A percentile compares a stretch with the other conserved stretches of the same genome.
These are phyloP conservation scores for Colletotrichum caudatum DNA, from an alignment of 2,329 filamentous ascomycete species.

Conservation along the genomic window DNA sequence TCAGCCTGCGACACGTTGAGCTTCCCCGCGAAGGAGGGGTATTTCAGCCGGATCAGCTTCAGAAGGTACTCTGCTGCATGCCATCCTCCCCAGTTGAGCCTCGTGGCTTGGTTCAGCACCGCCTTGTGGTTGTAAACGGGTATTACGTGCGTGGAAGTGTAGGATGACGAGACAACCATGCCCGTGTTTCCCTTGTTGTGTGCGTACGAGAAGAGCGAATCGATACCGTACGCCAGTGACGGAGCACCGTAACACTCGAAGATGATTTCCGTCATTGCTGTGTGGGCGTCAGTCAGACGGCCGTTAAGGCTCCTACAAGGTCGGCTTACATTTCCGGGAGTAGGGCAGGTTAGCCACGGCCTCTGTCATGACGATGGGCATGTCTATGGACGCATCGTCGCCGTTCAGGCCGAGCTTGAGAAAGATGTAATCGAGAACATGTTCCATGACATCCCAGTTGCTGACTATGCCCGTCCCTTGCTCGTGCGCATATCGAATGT, in stretches of 20 bases:
- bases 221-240: constrained; percentile 92
- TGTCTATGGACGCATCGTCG: constrained; percentile 78
- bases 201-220: constrained; percentile 94
- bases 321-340: constrained; percentile 78
- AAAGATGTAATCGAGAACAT: constrained; percentile 93
- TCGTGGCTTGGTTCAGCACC: constrained; percentile 84
- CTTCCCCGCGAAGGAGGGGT: constrained; percentile 88
- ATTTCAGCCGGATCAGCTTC: constrained; percentile 91
- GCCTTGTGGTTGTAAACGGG: constrained; percentile 90
- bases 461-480: constrained; percentile 89
- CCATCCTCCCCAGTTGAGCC: constrained; percentile 94
- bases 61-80: constrained; percentile 92
- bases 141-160: constrained; percentile 95
- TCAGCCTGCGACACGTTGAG: constrained; percentile 89
- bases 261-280: constrained; percentile 96
- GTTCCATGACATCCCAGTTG: constrained; percentile 99
- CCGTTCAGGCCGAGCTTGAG: constrained; percentile 91
- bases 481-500: constrained; percentile 92
- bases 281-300: constrained; percentile 46
- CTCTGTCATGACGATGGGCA: constrained; percentile 95
- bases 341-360: constrained; percentile 92
- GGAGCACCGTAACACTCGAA: constrained; percentile 96
- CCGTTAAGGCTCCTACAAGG: neutral
- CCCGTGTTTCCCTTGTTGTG: constrained; percentile 92
- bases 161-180: constrained; percentile 89